Conservation (phyloP, 305 asterid species). For the Rubia occidens region DNA sequence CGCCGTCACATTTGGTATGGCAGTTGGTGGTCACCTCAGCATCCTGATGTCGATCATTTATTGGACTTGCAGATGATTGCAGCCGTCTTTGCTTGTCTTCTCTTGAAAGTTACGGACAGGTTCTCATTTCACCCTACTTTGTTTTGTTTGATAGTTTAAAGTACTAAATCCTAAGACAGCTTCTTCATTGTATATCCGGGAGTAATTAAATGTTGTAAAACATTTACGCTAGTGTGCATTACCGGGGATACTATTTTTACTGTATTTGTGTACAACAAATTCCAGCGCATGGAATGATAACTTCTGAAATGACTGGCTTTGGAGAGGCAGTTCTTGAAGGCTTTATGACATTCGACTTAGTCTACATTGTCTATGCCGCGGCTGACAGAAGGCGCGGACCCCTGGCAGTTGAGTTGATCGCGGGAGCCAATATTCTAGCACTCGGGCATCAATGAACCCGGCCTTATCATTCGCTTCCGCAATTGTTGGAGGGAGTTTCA, state of each 20-base stretch:
- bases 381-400: conserved; percentile 64
- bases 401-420: conserved; percentile 40
- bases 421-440: conserved; percentile 69
- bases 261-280: conserved; percentile 28
- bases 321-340: conserved; percentile 72
- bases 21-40: conserved; percentile 63
- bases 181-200: no score
- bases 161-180: no score
- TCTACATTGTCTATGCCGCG: conserved; percentile 62
- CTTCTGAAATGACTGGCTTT: conserved; percentile 70
- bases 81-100: conserved; percentile 63
- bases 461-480: conserved; percentile 69
- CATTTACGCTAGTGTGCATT: no score
- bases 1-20: conserved; percentile 80
- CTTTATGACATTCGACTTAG: conserved; percentile 60
- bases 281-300: conserved; percentile 42
- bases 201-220: no score
- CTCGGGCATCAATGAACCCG: conserved; percentile 77
- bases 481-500: conserved; percentile 51
- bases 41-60: conserved; percentile 60
- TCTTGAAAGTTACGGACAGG: conserved; percentile 42
- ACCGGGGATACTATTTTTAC: no score
- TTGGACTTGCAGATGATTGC: conserved; percentile 64
- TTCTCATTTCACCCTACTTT: no score
- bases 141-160: no score